Base-by-base conservation (phyloP, 305 asterid genomes). In the Caryopteris hybrid region DNA sequence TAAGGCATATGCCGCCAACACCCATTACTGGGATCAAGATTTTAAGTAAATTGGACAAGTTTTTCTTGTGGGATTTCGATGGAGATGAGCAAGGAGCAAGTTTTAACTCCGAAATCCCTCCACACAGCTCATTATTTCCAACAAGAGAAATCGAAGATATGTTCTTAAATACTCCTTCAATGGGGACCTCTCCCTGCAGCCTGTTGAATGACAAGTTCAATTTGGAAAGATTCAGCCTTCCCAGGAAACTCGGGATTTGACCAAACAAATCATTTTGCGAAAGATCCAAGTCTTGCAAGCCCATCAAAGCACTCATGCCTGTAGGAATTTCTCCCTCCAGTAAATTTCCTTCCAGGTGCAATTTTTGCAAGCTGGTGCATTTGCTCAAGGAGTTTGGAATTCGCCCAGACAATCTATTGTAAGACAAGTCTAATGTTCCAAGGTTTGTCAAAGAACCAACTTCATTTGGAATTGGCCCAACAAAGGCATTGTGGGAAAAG, bases 41-140 rank as follows among this genome's bases (percentile, higher is more conserved):
- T 25, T 72, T 58, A n/a, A 42, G 25, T 31, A 69, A 23, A 14
- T 33, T 68, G 8, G 58, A 34, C 16, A 22, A 4, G 21, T 31
- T 68, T 60, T 53, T 29, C 31, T 13, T 42, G 6, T 45, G 11
- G 42, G 80, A 38, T 23, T 17, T 17, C 13, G 8, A 25, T 1
- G 3, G n/a, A 21, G 56, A 4, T 25, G 31, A 14, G 56, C 85
- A 80, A 47, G 76, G 67, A 12, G 76, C 69, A 41, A 80, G 58
- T n/a, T 33, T 22, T 21, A 82, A 27, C 63, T 66, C 74, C 5
- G 17, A 5, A 42, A 56, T 66, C 17, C 81, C 84, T 13, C 81
- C 81, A 63, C 84, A 76, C 0, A 52, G 56, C 6, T 68, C 61
- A 25, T 21, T 11, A 54, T 80, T 83, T 23, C 87, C 80, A 5